phyloP scores from a whole-genome alignment of 257 asterid genomes.

The Linderniella brevidens region DNA sequence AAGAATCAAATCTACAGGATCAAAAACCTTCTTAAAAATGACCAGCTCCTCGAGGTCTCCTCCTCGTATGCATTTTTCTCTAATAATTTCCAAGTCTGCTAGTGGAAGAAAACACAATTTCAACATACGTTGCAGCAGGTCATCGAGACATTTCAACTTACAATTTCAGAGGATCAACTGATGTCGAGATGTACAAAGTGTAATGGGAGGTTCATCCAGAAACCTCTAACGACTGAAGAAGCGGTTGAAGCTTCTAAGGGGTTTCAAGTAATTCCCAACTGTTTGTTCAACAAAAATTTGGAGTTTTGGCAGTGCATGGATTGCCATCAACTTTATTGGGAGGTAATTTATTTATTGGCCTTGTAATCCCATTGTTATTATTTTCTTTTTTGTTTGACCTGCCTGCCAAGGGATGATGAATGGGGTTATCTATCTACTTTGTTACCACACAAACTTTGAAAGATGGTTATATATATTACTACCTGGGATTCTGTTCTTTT shows the following conservation, averaged over 20 bases:
- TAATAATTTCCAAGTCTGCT: not conserved
- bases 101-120: no score
- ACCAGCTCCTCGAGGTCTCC: conserved; percentile 73
- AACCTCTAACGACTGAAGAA: conserved; percentile 82
- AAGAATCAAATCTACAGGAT: conserved; percentile 67
- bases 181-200: conserved; percentile 94
- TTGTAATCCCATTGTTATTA: not conserved
- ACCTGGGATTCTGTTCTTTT: no score
- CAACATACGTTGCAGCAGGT: conserved; percentile 45
- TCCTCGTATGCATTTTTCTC: conserved; percentile 1
- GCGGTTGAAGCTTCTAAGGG: conserved; percentile 90
- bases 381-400: not conserved
- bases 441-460: no score
- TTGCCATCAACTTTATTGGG: conserved; percentile 95
- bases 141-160: conserved; percentile 57
- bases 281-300: conserved; percentile 63
- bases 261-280: conserved; percentile 86
- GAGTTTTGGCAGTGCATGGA: conserved; percentile 94
- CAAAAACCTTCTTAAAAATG: conserved; percentile 59
- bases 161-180: conserved; percentile 57
- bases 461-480: no score
- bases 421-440: no score
- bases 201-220: conserved; percentile 81
- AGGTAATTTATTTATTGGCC: conserved; percentile 33
- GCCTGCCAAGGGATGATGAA: no score